Evolutionary conservation across 805 yeast species (phyloP), one percentile per base, ranked within the genome.

Genomic region (Starmerella floris): DNA sequence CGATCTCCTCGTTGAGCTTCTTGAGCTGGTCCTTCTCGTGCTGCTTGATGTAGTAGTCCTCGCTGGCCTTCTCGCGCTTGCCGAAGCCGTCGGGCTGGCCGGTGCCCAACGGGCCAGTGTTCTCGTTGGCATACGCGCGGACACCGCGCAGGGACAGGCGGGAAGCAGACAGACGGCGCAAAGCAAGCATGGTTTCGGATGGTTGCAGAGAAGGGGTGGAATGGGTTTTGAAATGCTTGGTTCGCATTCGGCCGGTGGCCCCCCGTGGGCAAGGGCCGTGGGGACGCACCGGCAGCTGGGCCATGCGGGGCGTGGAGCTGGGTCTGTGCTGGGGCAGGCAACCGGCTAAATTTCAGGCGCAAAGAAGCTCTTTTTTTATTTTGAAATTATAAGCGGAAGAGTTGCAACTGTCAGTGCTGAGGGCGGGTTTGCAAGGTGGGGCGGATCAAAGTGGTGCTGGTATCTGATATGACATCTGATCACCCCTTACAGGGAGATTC

Each of bases 21-120:
- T 78, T 74, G 62, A 85, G 70, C 58, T 79, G 74, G 61, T 80
- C 84, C 62, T 70, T 79, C 61, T 79, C 80, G 70, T 88, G 95
- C 61, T 81, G 94, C 67, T 83, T 78, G 66, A 76, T 83, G 64
- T 85, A 70, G 69, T 77, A 87, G 56, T 80, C 84, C 69, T 88
- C 98, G 60, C 77, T 78, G 50, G 95, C 95, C 66, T 74, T 79
- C 72, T 91, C 98, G 63, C 94, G 85, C 62, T 85, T 83, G 72
- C 73, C 68, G 66, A 80, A 79, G 47, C 78, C 67, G 56, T 79
- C 83, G 44, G 74, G 40, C 62, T 63, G 65, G 51, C 52, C 51
- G 11, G 52, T 40, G 34, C 45, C 32, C 28, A 33, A 19, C 31
- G 47, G 45, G 38, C 41, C 45, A 21, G 27, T 21, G 23, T 36